These are phyloP conservation scores for Globisporangium apiculatum DNA, from an alignment of 352 stramenopile genomes.

Conservation along the genomic window DNA sequence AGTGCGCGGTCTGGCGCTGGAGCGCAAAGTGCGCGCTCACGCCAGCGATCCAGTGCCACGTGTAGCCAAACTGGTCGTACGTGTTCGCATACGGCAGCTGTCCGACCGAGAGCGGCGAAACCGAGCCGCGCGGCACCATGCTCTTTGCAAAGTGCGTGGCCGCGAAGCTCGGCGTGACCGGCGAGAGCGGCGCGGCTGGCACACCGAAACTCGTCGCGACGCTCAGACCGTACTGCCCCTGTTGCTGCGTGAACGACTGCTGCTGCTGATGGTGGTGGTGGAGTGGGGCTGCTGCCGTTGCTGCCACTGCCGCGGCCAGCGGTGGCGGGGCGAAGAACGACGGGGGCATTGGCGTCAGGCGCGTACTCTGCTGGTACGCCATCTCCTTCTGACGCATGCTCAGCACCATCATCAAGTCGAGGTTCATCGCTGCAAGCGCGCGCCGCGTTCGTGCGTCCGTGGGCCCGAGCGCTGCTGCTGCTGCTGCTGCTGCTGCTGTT, in stretches of 20 bases:
- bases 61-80: slow-evolving; percentile 76
- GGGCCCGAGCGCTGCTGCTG: background rate
- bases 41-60: slow-evolving; percentile 70
- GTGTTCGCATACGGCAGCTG: slow-evolving; percentile 31
- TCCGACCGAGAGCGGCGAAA: slow-evolving; percentile 48
- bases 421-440: slow-evolving; percentile 20
- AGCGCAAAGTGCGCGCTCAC: slow-evolving; percentile 61
- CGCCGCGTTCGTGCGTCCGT: background rate
- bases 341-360: slow-evolving; percentile 16
- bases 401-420: slow-evolving; percentile 64
- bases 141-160: slow-evolving; percentile 3
- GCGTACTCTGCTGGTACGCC: slow-evolving; percentile 62
- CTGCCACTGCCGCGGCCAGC: background rate
- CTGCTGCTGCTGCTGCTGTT: background rate
- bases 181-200: slow-evolving; percentile 19
- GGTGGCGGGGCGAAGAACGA: slow-evolving; percentile 12
- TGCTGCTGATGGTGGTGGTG: background rate
- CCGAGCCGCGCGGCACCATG: slow-evolving; percentile 6
- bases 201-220: slow-evolving; percentile 7
- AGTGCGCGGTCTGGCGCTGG: slow-evolving; percentile 72
- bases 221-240: slow-evolving; percentile 3
- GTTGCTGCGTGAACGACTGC: background rate
- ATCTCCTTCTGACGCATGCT: slow-evolving; percentile 82
- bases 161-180: slow-evolving; percentile 13
- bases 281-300: slow-evolving; percentile 2